These are phyloP conservation scores for Colletotrichum navitas DNA, from an alignment of 2,329 filamentous ascomycete genomes.

Conservation along the genomic window DNA sequence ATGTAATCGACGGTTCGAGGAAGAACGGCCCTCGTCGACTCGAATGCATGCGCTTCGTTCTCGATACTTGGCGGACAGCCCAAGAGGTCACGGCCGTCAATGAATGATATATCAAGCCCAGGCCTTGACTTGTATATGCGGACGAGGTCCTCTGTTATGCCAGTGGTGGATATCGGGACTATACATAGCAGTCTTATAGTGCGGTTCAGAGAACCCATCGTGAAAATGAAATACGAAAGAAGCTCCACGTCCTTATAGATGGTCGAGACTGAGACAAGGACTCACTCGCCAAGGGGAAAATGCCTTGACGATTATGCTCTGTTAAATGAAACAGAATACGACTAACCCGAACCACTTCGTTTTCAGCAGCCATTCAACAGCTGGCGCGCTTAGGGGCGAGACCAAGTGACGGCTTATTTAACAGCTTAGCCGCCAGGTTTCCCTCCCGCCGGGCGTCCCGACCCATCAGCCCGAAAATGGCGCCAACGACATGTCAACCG, in stretches of 20 bases:
- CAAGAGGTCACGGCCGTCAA: constrained; percentile 19
- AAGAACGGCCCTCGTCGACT: constrained; percentile 9
- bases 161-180: constrained; percentile 33
- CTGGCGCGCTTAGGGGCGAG: not conserved
- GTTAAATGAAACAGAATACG: too few species aligned
- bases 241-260: not conserved
- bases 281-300: not conserved
- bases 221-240: not conserved
- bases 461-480: not conserved
- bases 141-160: constrained; percentile 25
- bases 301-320: not conserved
- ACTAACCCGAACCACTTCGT: not conserved
- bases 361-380: constrained; percentile 19
- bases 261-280: not conserved
- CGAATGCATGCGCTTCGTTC: constrained; percentile 13
- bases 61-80: constrained; percentile 35
- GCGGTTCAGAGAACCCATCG: not conserved
- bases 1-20: constrained; percentile 21
- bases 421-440: constrained; percentile 27
- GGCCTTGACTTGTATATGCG: constrained; percentile 7
- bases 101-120: constrained; percentile 6
- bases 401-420: not conserved
- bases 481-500: not conserved
- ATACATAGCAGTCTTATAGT: constrained; percentile 23
- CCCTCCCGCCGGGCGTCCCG: not conserved